Conservation (phyloP, 331 rosid genomes). For the Cucumis variabilis region DNA sequence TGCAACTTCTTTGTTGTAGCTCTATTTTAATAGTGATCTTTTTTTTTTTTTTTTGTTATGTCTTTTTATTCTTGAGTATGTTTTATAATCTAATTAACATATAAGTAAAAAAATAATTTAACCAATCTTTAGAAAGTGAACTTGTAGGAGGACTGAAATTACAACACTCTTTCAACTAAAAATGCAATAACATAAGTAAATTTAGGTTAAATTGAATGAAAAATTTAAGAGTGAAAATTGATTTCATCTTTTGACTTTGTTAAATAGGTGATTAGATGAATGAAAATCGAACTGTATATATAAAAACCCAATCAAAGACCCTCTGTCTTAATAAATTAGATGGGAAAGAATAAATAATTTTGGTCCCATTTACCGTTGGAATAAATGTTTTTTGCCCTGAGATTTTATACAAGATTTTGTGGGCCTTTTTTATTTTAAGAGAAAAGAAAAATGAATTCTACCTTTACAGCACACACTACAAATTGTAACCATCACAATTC, state of each 20-base stretch:
- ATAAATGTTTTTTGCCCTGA: slow-evolving; percentile 22
- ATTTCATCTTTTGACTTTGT: background rate
- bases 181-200: too few relatives aligned
- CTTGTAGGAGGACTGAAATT: too few relatives aligned
- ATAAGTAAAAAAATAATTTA: too few relatives aligned
- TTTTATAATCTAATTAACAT: too few relatives aligned
- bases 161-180: too few relatives aligned
- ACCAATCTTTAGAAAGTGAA: too few relatives aligned
- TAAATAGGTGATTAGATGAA: background rate
- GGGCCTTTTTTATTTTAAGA: background rate
- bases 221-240: background rate
- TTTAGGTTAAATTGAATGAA: too few relatives aligned
- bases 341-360: slow-evolving; percentile 25
- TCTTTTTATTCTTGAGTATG: too few relatives aligned
- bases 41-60: too few relatives aligned
- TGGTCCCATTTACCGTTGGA: slow-evolving; percentile 33
- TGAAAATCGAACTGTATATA: background rate
- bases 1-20: too few relatives aligned
- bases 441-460: background rate
- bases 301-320: slow-evolving; percentile 3
- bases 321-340: background rate
- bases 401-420: slow-evolving; percentile 18
- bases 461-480: slow-evolving; percentile 25
- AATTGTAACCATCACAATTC: background rate
- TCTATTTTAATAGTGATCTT: too few relatives aligned